Evolutionary conservation across 768 basidiomycete genomes (phyloP), one percentile per base, ranked within the genome.

Genomic region (Hirschioporus abietinus): DNA sequence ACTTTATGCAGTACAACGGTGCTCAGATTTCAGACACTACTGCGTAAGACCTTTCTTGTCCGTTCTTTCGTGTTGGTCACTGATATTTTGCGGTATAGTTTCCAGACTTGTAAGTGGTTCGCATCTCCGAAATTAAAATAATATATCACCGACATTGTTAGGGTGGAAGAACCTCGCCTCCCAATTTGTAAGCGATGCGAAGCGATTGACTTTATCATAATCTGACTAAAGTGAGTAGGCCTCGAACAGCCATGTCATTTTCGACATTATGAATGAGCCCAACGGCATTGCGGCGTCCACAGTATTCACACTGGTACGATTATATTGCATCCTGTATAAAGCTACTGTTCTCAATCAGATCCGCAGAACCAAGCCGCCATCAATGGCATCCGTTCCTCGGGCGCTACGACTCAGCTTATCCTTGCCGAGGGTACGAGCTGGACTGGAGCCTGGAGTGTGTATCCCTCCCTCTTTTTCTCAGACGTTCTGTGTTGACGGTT

Each of bases 261-360:
- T 88, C 74, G 87, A 86, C 71, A 73, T 85, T 69, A 83, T 82
- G 84, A 91, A 90, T 77, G 88, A 90, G 76, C 89, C 89, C 60
- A 76, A 88, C 69, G 84, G 75, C 66, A 86, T 87, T 66, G 78
- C 82, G 66, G 86, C 86, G 7, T 68, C 74, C n/a, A 77, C 77
- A 30, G 86, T 85, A 26, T 83, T 83, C 72, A 70, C 78, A 60
- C 74, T 87, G 64, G 85, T 85, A 72, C n/a, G 78, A 66, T 26
- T 58, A 35, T n/a, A 36, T 58, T 59, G 27, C 58, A 63, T 63
- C 26, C 67, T 57, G 9, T 66, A 52, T 10, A 52, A 3, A 52
- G 12, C 30, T 35, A 67, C 68, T 63, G 67, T 66, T 25, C 18
- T 26, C 9, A 60, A 18, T 23, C 18, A 62, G 58, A 66, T 10